phyloP scores from a whole-genome alignment of 352 stramenopile species.

The Peronospora belbahrii region DNA sequence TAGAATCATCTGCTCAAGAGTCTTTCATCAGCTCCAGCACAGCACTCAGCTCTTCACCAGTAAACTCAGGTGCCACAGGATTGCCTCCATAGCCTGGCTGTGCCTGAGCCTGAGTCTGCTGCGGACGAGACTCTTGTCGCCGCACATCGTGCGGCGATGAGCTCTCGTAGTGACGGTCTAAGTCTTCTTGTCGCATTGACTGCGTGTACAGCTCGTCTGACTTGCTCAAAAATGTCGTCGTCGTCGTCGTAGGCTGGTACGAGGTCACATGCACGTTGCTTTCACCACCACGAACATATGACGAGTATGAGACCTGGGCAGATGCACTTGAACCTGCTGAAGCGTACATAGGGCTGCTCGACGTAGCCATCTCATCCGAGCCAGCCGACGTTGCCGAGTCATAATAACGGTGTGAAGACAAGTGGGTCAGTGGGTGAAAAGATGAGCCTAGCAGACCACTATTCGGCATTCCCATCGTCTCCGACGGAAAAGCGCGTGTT shows the following conservation, averaged over 20 bases:
- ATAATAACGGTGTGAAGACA: slow-evolving; percentile 29
- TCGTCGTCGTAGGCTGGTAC: slow-evolving; percentile 22
- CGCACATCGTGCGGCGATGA: slow-evolving; percentile 27
- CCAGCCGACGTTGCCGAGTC: slow-evolving; percentile 11
- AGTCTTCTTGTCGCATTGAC: slow-evolving; percentile 23
- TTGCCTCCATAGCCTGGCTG: slow-evolving; percentile 25
- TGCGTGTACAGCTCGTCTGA: slow-evolving; percentile 27
- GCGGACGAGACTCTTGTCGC: slow-evolving; percentile 8
- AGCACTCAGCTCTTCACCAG: slow-evolving; percentile 40
- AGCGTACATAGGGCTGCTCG: slow-evolving; percentile 12
- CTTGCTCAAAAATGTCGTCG: slow-evolving; percentile 20
- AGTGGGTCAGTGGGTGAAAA: slow-evolving; percentile 29
- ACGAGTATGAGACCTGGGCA: slow-evolving; percentile 23
- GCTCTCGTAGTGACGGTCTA: slow-evolving; percentile 28
- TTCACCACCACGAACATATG: slow-evolving; percentile 31
- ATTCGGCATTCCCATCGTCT: slow-evolving; percentile 24
- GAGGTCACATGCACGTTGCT: slow-evolving; percentile 27
- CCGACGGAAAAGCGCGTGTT: slow-evolving; percentile 50
- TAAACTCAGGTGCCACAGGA: slow-evolving; percentile 28
- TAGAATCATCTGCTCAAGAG: too few relatives aligned
- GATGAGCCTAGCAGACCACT: slow-evolving; percentile 27
- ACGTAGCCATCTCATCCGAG: slow-evolving; percentile 16
- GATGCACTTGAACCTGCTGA: slow-evolving; percentile 13
- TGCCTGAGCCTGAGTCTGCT: too few relatives aligned
- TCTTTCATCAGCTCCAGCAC: slow-evolving; percentile 47